Base-by-base conservation (phyloP, 2,329 filamentous ascomycete species). In the Penicillium paneum region DNA sequence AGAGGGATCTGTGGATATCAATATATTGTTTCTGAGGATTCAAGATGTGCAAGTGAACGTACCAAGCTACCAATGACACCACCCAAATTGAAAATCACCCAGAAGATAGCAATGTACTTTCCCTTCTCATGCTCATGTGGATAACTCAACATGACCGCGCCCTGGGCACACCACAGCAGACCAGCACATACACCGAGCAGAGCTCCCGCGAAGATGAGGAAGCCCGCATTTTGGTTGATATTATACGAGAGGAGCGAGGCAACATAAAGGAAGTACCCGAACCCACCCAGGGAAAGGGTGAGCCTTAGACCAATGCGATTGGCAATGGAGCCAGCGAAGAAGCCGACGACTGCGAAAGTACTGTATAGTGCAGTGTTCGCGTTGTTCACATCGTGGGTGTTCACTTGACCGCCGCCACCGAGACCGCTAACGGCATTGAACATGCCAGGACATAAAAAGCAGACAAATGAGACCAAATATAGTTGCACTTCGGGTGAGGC, bases 11-110 rank as follows among this genome's bases (percentile, higher is more conserved):
- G 49, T 34, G 21, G 28, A 42, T 7, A 39, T 51, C 21, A 49
- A 43, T 34, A 61, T 21, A 17, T 29, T n/a, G 35, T 50, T 28
- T 44, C 12, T 3, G 17, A 15, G 2, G 1, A 13, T 11, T 15
- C 32, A 8, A 32, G 8, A 31, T 28, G 21, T 26, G 28, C 5
- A 19, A 19, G 8, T 2, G 15, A 53, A 70, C 80, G 70, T 74
- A 84, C 82, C 77, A 86, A 70, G 67, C 87, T 85, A 58, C 92
- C 92, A 71, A 97, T 90, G 57, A 96, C 91, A 65, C 86, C 91
- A 64, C 92, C 92, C 55, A 92, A 74, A 74, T 96, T 96, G 81
- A 96, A 97, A 67, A 97, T 95, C 71, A 91, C 86, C 92, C 92
- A 96, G 76, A 96, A 96, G 78, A 85, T 86, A 57, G 89, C 89